These are phyloP conservation scores for Fistulinella cinereoalba DNA, from an alignment of 1,284 basidiomycete species.

Conservation along the genomic window DNA sequence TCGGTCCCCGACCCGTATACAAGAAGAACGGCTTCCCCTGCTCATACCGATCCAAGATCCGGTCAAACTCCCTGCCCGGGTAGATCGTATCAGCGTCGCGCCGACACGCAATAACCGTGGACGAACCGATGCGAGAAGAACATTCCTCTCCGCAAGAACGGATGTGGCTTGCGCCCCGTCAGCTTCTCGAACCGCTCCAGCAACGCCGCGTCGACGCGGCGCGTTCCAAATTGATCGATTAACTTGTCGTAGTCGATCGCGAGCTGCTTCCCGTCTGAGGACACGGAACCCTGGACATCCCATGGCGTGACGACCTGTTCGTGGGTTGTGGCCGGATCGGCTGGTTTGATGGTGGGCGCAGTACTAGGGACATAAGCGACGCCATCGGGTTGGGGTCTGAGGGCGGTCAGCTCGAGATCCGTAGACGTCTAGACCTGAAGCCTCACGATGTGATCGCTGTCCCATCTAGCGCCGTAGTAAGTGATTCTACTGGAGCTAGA, in stretches of 20 bases:
- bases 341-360: conserved; percentile 34
- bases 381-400: conserved; percentile 14
- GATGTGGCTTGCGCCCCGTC: conserved; percentile 90
- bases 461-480: conserved; percentile 14
- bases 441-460: conserved; percentile 23
- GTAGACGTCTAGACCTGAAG: background rate
- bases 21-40: conserved; percentile 97
- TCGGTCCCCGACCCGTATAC: conserved; percentile 97
- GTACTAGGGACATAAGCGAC: background rate
- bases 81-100: conserved; percentile 1
- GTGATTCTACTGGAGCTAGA: conserved; percentile 7
- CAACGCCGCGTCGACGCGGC: conserved; percentile 72
- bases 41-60: conserved; percentile 94
- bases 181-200: conserved; percentile 89
- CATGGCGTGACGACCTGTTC: conserved; percentile 96
- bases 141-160: conserved; percentile 87
- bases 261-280: conserved; percentile 84
- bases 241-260: conserved; percentile 98
- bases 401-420: background rate
- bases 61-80: conserved; percentile 78
- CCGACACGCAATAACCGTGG: too few relatives aligned
- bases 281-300: conserved; percentile 94
- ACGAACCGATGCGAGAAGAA: conserved; percentile 97
- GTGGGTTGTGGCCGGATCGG: conserved; percentile 32
- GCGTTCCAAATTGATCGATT: conserved; percentile 91